Conservation (phyloP, 179 eudicot genomes). For the Beta corolliflora region DNA sequence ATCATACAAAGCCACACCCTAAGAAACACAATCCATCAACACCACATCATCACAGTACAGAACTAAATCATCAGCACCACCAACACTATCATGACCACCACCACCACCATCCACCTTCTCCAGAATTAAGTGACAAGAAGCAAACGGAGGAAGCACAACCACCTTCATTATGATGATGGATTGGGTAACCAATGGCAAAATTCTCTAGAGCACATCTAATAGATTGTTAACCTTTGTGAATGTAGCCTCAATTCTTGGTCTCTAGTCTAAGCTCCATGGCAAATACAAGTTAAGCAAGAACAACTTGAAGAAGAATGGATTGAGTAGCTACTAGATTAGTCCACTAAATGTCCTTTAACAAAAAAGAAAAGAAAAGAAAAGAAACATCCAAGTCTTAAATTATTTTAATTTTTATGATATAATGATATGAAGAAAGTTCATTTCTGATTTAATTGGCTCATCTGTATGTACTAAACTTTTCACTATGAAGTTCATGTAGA, state of each 20-base stretch:
- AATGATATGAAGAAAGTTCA: neutral
- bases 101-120: conserved; percentile 18
- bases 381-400: neutral
- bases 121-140: conserved; percentile 10
- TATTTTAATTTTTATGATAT: conserved; percentile 10
- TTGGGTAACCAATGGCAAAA: neutral
- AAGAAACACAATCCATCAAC: conserved; percentile 18
- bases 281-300: conserved; percentile 15
- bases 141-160: neutral
- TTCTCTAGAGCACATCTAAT: neutral
- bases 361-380: conserved; percentile 17
- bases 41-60: conserved; percentile 21
- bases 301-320: conserved; percentile 21
- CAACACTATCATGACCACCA: conserved; percentile 10
- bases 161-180: neutral
- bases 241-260: conserved; percentile 18
- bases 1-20: neutral
- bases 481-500: neutral
- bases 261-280: conserved; percentile 8
- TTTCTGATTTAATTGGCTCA: neutral
- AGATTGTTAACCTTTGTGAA: conserved; percentile 19
- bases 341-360: conserved; percentile 13
- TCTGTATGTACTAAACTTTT: neutral
- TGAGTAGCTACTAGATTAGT: conserved; percentile 29
- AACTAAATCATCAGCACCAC: conserved; percentile 8